These are phyloP conservation scores for Neofusicoccum umdonicola DNA, from an alignment of 2,329 filamentous ascomycete genomes.

Conservation along the genomic window DNA sequence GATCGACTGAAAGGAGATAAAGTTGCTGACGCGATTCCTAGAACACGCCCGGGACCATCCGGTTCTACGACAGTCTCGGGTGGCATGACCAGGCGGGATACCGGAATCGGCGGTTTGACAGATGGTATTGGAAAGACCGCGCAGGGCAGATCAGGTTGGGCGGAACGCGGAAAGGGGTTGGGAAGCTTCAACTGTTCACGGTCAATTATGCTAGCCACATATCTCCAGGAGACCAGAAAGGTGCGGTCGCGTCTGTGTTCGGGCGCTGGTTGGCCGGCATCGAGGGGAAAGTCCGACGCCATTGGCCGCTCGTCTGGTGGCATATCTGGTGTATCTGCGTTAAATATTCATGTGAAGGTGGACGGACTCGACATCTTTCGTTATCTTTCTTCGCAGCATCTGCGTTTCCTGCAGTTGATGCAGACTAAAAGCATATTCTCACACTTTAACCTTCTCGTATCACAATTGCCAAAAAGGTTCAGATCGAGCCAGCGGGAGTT, in stretches of 20 bases:
- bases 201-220: neutral
- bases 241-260: neutral
- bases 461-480: too few species aligned
- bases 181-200: neutral
- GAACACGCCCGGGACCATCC: neutral
- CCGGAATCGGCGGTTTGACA: neutral
- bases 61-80: neutral
- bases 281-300: neutral
- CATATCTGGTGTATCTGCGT: too few species aligned
- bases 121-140: neutral
- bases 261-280: neutral
- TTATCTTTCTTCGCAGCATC: too few species aligned
- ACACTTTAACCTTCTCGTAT: too few species aligned
- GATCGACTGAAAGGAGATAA: neutral
- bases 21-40: neutral
- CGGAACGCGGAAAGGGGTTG: neutral
- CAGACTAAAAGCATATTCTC: too few species aligned
- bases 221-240: neutral
- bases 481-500: too few species aligned
- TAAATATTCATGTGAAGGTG: too few species aligned
- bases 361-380: too few species aligned
- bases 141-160: neutral
- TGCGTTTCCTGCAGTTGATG: too few species aligned
- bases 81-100: neutral
- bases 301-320: too few species aligned